Evolutionary conservation across 2,329 filamentous ascomycete species (phyloP).

Genomic region (Fusarium virguliforme): DNA sequence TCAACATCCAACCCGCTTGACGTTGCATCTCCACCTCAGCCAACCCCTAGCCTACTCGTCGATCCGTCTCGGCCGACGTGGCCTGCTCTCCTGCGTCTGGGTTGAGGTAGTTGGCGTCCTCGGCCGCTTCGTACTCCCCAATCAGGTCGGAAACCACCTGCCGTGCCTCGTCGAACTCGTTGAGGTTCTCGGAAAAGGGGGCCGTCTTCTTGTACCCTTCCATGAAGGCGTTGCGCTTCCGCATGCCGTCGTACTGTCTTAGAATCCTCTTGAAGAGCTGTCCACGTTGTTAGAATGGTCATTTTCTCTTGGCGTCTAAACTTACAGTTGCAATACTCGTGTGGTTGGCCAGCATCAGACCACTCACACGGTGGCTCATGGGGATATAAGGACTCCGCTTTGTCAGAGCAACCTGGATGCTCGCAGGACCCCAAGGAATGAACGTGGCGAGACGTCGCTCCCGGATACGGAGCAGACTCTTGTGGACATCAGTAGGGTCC

Average conservation of each 20-base stretch:
- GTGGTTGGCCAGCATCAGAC: conserved; percentile 98
- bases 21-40: conserved; percentile 29
- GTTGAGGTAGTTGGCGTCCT: conserved; percentile 90
- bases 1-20: conserved; percentile 37
- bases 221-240: conserved; percentile 97
- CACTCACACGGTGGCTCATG: conserved; percentile 94
- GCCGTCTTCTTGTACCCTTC: conserved; percentile 97
- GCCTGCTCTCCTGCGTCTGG: conserved; percentile 73
- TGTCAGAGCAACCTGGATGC: conserved; percentile 96
- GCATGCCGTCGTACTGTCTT: conserved; percentile 91
- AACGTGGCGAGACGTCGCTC: conserved; percentile 95
- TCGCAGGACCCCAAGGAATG: conserved; percentile 98
- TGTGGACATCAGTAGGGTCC: conserved; percentile 98
- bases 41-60: conserved; percentile 59
- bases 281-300: conserved; percentile 14
- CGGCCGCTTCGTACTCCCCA: conserved; percentile 95
- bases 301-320: conserved; percentile 21
- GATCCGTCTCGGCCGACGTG: conserved; percentile 69
- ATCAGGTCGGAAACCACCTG: conserved; percentile 94
- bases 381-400: conserved; percentile 97
- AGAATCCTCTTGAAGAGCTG: conserved; percentile 94
- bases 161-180: conserved; percentile 95
- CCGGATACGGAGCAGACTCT: conserved; percentile 94
- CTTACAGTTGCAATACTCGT: conserved; percentile 92
- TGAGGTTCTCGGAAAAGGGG: conserved; percentile 90